phyloP scores from a whole-genome alignment of 345 rosid genomes.

The Alliaria petiolata region DNA sequence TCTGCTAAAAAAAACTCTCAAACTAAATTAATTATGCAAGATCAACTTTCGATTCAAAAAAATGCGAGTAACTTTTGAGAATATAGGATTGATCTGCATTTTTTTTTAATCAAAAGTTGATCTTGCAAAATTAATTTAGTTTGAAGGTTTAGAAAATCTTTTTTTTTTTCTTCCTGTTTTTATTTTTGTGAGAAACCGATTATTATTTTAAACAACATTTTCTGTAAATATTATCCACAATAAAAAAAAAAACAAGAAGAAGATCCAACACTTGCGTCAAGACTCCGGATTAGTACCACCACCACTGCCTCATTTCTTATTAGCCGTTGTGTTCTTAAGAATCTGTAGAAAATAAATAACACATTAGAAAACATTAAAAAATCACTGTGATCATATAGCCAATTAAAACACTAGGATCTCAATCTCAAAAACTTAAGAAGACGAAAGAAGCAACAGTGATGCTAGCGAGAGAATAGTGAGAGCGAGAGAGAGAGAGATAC shows the following conservation, averaged over 20 bases:
- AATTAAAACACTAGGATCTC: neutral
- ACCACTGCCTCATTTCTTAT: constrained; percentile 11
- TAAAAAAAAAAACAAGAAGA: neutral
- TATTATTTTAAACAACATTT: too few relatives aligned
- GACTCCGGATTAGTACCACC: constrained; percentile 8
- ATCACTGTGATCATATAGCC: neutral
- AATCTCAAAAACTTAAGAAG: neutral
- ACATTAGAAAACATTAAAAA: neutral
- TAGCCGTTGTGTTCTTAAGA: constrained; percentile 21
- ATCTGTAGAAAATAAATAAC: constrained; percentile 4
- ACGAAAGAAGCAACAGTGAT: neutral
- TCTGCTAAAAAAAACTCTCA: too few relatives aligned
- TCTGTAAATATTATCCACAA: constrained; percentile 10
- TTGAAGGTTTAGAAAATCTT: too few relatives aligned
- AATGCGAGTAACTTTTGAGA: too few relatives aligned
- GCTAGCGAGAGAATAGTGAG: neutral
- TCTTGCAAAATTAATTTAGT: too few relatives aligned
- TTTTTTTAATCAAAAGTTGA: too few relatives aligned
- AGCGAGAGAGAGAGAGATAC: neutral
- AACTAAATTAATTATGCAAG: too few relatives aligned
- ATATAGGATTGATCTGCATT: too few relatives aligned
- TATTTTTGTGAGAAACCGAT: too few relatives aligned
- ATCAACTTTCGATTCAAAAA: too few relatives aligned
- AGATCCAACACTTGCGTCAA: neutral
- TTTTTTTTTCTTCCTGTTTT: too few relatives aligned